Evolutionary conservation across 768 basidiomycete species (phyloP).

Genomic region (Mycena rosella): DNA sequence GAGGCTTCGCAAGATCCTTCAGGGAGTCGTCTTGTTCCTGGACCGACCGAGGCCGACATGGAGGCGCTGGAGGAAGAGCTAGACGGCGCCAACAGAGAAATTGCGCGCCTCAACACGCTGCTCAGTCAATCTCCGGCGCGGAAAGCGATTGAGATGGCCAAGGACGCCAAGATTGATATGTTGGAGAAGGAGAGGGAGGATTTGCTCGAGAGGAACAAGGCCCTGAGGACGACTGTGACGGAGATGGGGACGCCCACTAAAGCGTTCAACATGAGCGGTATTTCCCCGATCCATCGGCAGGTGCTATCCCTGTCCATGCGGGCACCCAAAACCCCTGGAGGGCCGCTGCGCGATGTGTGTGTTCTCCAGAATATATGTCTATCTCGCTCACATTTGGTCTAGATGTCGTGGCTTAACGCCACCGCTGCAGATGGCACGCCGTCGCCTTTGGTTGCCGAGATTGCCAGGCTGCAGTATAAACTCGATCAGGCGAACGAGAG

Average conservation of each 20-base stretch:
- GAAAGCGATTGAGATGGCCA: slow-evolving; percentile 82
- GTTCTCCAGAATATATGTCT: neutral
- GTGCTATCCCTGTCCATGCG: slow-evolving; percentile 76
- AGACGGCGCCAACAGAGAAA: slow-evolving; percentile 81
- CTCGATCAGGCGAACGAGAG: slow-evolving; percentile 85
- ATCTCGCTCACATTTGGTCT: slow-evolving; percentile 9
- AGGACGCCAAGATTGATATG: slow-evolving; percentile 80
- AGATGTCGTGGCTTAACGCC: slow-evolving; percentile 83
- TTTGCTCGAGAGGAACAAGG: slow-evolving; percentile 76
- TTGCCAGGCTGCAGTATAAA: slow-evolving; percentile 78
- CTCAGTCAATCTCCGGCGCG: slow-evolving; percentile 80
- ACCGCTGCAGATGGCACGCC: slow-evolving; percentile 68
- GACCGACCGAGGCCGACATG: slow-evolving; percentile 65
- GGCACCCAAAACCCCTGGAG: slow-evolving; percentile 84
- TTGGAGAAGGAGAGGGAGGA: slow-evolving; percentile 85
- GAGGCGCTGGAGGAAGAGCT: slow-evolving; percentile 82
- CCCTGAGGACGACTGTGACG: slow-evolving; percentile 64
- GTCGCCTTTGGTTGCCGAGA: slow-evolving; percentile 78
- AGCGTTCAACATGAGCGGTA: slow-evolving; percentile 64
- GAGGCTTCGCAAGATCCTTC: slow-evolving; percentile 44
- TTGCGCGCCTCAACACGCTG: slow-evolving; percentile 74
- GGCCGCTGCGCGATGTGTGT: slow-evolving; percentile 81
- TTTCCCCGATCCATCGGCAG: slow-evolving; percentile 85
- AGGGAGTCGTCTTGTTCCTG: slow-evolving; percentile 44
- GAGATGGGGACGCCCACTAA: slow-evolving; percentile 72